Evolutionary conservation across 2,329 filamentous ascomycete species (phyloP).

Genomic region (Verticillium klebahnii): DNA sequence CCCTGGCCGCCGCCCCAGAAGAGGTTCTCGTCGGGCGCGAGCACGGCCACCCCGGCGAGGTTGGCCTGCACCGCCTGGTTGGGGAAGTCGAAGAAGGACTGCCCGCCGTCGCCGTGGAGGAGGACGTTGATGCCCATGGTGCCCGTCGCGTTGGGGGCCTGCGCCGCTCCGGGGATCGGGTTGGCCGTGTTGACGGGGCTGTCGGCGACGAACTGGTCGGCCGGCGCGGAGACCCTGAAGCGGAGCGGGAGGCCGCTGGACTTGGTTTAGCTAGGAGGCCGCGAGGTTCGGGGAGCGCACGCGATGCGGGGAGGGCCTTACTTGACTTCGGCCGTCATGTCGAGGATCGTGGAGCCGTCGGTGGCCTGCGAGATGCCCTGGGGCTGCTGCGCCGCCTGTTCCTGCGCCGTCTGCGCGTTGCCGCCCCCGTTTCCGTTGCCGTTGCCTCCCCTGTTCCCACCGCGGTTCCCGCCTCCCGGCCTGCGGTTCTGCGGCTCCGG

Average conservation of each 20-base stretch:
- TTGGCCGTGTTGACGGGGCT: constrained; percentile 43
- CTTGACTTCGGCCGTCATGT: constrained; percentile 51
- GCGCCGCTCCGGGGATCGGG: constrained; percentile 19
- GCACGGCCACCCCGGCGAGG: constrained; percentile 45
- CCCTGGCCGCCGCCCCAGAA: constrained; percentile 55
- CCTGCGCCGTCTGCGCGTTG: constrained; percentile 18
- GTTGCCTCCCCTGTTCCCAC: constrained; percentile 3
- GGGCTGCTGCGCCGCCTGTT: constrained; percentile 22
- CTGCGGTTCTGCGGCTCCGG: constrained; percentile 7
- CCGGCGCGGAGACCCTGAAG: constrained; percentile 51
- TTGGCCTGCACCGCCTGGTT: constrained; percentile 40
- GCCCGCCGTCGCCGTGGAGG: constrained; percentile 55
- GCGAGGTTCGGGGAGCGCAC: neutral
- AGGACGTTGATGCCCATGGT: constrained; percentile 50
- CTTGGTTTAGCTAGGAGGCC: too few relatives aligned
- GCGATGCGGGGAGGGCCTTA: constrained; percentile 21
- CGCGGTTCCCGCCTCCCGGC: constrained; percentile 3
- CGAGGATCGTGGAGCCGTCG: constrained; percentile 51
- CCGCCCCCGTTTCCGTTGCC: neutral
- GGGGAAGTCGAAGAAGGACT: constrained; percentile 54
- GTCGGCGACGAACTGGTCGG: constrained; percentile 44
- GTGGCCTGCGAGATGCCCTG: constrained; percentile 37
- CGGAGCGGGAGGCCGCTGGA: constrained; percentile 46
- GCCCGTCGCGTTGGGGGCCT: constrained; percentile 19
- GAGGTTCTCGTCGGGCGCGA: constrained; percentile 48